Conservation (phyloP, 371 early-diverging fungal species). For the Saksenaea oblongispora region DNA sequence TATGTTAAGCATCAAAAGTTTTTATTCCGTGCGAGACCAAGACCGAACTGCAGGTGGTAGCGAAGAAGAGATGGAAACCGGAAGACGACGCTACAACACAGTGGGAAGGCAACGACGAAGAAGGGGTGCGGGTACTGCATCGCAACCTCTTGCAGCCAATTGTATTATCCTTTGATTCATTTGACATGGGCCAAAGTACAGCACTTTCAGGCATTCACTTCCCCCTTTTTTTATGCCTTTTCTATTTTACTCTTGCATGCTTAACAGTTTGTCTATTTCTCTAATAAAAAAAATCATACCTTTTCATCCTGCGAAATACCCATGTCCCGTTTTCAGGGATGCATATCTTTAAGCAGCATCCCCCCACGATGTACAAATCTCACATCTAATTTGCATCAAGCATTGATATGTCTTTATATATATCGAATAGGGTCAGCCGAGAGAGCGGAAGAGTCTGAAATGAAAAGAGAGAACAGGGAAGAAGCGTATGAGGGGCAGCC, state of each 20-base stretch:
- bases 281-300: not conserved
- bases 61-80: conserved; percentile 12
- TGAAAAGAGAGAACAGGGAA: conserved; percentile 7
- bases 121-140: conserved; percentile 14
- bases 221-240: not conserved
- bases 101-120: conserved; percentile 15
- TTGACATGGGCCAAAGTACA: conserved; percentile 3
- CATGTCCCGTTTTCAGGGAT: not conserved
- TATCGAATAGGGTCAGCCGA: conserved; percentile 1
- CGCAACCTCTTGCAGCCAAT: conserved; percentile 19
- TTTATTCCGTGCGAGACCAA: conserved; percentile 37
- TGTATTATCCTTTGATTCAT: conserved; percentile 30
- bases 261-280: not conserved
- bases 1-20: conserved; percentile 41
- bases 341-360: not conserved
- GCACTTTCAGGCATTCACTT: not conserved
- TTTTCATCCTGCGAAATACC: not conserved
- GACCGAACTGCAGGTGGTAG: conserved; percentile 3
- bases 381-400: not conserved
- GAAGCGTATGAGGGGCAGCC: not conserved
- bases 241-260: not conserved
- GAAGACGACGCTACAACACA: conserved; percentile 15
- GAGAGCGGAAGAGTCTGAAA: conserved; percentile 5
- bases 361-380: not conserved
- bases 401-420: not conserved